Evolutionary conservation across 169 alveolate species (phyloP).

Genomic region (Eimeria tenella): DNA sequence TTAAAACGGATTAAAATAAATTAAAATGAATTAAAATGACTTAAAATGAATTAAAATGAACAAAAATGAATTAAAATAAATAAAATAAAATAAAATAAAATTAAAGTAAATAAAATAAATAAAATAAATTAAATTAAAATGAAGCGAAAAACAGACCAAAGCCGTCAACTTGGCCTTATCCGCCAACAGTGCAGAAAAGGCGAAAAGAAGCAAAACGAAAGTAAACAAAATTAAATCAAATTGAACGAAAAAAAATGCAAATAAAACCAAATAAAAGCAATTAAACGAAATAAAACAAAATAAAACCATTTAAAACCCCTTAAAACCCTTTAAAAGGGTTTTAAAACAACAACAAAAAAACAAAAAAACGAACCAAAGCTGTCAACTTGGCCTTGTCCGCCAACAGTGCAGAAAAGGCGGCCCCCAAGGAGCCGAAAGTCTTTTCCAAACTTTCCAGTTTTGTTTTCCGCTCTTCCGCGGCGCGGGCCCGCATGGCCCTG

Average conservation of each 20-base stretch:
- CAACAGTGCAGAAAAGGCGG: constrained; percentile 85
- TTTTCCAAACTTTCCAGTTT: constrained; percentile 90
- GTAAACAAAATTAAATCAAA: too few relatives aligned
- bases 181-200: constrained; percentile 66
- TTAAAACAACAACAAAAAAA: neutral
- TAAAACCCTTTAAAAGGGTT: neutral
- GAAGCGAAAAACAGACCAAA: constrained; percentile 36
- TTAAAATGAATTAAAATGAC: too few relatives aligned
- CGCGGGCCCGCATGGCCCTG: constrained; percentile 88
- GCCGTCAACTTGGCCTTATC: constrained; percentile 87
- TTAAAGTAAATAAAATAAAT: too few relatives aligned
- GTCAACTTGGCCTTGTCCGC: constrained; percentile 87
- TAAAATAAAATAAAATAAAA: too few relatives aligned
- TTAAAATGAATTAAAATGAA: too few relatives aligned
- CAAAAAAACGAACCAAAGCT: constrained; percentile 67
- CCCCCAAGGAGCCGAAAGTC: constrained; percentile 89
- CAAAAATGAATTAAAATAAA: too few relatives aligned
- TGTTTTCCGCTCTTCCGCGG: constrained; percentile 94
- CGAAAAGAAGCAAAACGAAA: too few relatives aligned
- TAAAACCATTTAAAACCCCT: too few relatives aligned
- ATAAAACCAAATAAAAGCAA: too few relatives aligned
- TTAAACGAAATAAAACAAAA: too few relatives aligned
- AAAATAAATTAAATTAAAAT: neutral
- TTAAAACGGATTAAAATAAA: too few relatives aligned
- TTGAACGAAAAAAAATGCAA: too few relatives aligned